A percentile compares a stretch with the other conserved stretches of the same genome.
Conservation (phyloP, 805 yeast genomes). For the Kazachstania martiniae region DNA sequence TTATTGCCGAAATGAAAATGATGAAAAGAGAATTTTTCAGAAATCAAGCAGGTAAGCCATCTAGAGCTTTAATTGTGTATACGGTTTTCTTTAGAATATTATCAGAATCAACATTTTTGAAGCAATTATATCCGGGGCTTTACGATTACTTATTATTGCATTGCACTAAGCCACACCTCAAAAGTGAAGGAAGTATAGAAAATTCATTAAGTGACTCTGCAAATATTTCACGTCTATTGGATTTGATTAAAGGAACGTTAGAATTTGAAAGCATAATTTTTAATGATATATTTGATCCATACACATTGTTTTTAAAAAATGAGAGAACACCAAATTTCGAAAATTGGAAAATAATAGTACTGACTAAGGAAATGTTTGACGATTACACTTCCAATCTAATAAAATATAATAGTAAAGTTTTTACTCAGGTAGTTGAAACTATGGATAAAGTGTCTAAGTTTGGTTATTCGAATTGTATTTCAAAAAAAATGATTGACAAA, state of each 20-base stretch:
- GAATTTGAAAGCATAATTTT: not conserved
- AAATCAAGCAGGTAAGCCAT: not conserved
- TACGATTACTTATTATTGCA: too few relatives aligned
- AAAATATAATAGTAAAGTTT: slow-evolving; percentile 10
- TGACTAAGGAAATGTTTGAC: slow-evolving; percentile 7
- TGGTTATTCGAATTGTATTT: slow-evolving; percentile 10
- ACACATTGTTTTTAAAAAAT: too few relatives aligned
- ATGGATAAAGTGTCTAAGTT: slow-evolving; percentile 9
- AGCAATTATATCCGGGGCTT: too few relatives aligned
- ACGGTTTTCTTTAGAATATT: too few relatives aligned
- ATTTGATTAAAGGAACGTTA: not conserved
- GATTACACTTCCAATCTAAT: slow-evolving; percentile 7
- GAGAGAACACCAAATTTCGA: slow-evolving; percentile 5
- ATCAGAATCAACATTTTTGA: too few relatives aligned
- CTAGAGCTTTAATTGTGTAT: too few relatives aligned
- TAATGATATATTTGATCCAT: slow-evolving; percentile 5
- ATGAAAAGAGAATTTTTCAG: slow-evolving; percentile 3
- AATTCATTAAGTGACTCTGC: too few relatives aligned
- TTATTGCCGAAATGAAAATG: slow-evolving; percentile 14
- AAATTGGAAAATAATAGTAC: slow-evolving; percentile 13
- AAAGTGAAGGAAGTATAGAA: too few relatives aligned
- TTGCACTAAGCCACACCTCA: too few relatives aligned
- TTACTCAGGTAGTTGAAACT: slow-evolving; percentile 11
- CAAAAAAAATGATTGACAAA: slow-evolving; percentile 13
- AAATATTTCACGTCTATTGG: too few relatives aligned